Percentiles rank a stretch among this genome's conserved stretches.
These are phyloP conservation scores for Trifolium fragiferum DNA, from an alignment of 306 rosid species.

Conservation along the genomic window DNA sequence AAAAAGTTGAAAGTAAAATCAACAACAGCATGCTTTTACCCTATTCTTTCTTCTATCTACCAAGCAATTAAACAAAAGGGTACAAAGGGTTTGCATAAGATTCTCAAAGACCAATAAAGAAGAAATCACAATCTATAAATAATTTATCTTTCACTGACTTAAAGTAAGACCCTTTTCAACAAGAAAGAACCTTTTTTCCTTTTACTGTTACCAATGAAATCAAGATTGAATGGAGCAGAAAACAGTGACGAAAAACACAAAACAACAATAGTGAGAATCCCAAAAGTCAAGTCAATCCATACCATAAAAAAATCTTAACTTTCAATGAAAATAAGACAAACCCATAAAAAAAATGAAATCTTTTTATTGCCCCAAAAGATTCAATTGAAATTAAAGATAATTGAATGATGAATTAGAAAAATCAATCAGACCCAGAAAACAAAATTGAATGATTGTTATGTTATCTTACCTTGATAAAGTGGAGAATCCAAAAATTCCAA, in stretches of 20 bases:
- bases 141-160: constrained; percentile 38
- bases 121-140: constrained; percentile 33
- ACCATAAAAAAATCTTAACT: constrained; percentile 34
- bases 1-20: constrained; percentile 39
- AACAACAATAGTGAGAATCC: constrained; percentile 46
- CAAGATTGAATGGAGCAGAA: constrained; percentile 29
- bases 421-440: constrained; percentile 20
- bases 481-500: constrained; percentile 43
- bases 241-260: constrained; percentile 32
- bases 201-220: constrained; percentile 42
- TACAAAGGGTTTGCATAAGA: constrained; percentile 45
- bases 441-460: background rate
- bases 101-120: constrained; percentile 38
- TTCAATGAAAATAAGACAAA: constrained; percentile 35
- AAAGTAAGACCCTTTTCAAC: constrained; percentile 55
- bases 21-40: constrained; percentile 29
- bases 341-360: constrained; percentile 19
- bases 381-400: background rate
- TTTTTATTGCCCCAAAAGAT: background rate
- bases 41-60: constrained; percentile 48
- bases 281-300: constrained; percentile 49
- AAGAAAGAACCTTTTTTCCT: constrained; percentile 49
- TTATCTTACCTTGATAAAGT: constrained; percentile 51
- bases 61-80: constrained; percentile 56
- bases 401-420: constrained; percentile 18